Conservation (phyloP, 148 eudicot species). For the Heliosperma pusillum region DNA sequence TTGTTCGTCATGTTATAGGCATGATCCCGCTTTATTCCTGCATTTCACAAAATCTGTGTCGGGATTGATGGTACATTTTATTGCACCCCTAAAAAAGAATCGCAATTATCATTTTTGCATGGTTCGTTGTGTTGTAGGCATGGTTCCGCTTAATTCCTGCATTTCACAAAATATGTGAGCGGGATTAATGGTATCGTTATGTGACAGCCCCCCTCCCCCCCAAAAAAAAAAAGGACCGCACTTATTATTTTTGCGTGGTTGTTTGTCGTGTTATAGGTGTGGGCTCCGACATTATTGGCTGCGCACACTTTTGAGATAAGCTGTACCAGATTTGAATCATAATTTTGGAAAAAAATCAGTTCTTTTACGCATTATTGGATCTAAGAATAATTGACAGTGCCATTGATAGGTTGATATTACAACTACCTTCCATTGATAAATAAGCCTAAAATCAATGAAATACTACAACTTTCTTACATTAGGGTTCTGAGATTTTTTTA, state of each 20-base stretch:
- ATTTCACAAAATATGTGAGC: too few relatives aligned
- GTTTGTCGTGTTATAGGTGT: not conserved
- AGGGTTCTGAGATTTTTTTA: not conserved
- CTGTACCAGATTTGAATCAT: not conserved
- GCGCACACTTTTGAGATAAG: not conserved
- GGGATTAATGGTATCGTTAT: too few relatives aligned
- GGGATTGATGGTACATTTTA: too few relatives aligned
- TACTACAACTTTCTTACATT: constrained; percentile 1
- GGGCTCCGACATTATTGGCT: not conserved
- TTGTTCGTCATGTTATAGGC: not conserved
- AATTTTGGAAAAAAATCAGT: not conserved
- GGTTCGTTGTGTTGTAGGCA: not conserved
- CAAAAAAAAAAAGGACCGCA: too few relatives aligned
- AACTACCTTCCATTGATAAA: too few relatives aligned
- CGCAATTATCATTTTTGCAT: not conserved
- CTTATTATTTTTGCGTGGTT: not conserved
- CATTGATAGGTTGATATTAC: not conserved
- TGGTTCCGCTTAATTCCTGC: too few relatives aligned
- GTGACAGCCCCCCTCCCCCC: too few relatives aligned
- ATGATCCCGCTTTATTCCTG: too few relatives aligned
- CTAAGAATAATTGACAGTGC: not conserved
- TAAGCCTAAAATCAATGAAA: not conserved
- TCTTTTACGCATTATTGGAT: not conserved
- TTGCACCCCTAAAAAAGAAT: too few relatives aligned
- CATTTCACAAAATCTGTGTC: not conserved